Conservation (phyloP, 805 yeast species). For the Sugiyamaella boreocaroliniensis region DNA sequence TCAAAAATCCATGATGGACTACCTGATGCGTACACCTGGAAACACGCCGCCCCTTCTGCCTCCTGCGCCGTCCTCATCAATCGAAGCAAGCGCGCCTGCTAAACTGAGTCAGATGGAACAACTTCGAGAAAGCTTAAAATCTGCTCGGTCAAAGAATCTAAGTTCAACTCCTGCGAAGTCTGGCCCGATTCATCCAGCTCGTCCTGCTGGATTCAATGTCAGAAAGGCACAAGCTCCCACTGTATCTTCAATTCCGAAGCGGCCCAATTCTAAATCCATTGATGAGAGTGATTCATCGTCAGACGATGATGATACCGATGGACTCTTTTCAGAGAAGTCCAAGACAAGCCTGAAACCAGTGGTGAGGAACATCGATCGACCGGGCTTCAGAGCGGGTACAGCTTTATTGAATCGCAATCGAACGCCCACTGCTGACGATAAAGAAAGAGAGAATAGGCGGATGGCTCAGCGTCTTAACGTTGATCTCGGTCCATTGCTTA, state of each 20-base stretch:
- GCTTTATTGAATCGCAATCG: slow-evolving; percentile 1
- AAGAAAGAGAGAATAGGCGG: slow-evolving; percentile 58
- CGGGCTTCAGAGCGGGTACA: slow-evolving; percentile 5
- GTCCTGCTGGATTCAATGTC: slow-evolving; percentile 45
- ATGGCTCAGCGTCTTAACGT: slow-evolving; percentile 78
- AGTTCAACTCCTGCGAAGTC: slow-evolving; percentile 3
- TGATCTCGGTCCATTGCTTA: slow-evolving; percentile 68
- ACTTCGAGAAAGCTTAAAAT: slow-evolving; percentile 17
- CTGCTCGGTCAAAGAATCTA: slow-evolving; percentile 7
- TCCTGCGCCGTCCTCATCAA: neutral
- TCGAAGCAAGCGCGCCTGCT: slow-evolving; percentile 9
- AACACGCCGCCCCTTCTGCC: slow-evolving; percentile 9
- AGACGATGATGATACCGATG: slow-evolving; percentile 37
- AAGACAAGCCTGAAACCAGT: slow-evolving; percentile 24
- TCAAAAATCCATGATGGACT: slow-evolving; percentile 6
- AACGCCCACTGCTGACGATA: slow-evolving; percentile 25
- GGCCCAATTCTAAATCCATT: slow-evolving; percentile 13
- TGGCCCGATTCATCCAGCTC: slow-evolving; percentile 38
- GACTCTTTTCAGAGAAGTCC: slow-evolving; percentile 29
- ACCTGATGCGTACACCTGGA: neutral
- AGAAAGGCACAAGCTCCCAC: neutral
- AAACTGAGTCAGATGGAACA: slow-evolving; percentile 15
- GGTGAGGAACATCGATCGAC: slow-evolving; percentile 11
- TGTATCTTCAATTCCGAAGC: neutral
- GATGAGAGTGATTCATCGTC: slow-evolving; percentile 25